phyloP scores from a whole-genome alignment of 352 stramenopile genomes.

The Blastocystis sp. region DNA sequence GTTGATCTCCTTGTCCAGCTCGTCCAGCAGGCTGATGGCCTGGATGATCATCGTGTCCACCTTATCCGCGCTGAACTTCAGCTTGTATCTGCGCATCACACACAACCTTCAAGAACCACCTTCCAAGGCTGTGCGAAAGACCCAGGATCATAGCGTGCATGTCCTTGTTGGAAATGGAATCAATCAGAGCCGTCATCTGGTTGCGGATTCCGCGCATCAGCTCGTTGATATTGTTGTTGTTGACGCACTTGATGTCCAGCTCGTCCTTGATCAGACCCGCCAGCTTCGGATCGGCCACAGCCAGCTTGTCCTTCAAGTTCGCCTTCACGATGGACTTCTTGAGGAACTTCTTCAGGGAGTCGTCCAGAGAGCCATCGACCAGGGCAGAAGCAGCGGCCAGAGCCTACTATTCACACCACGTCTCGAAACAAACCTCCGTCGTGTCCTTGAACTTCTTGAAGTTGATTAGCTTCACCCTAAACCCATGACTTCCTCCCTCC shows the following conservation, averaged over 20 bases:
- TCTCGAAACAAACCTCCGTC: conserved; percentile 79
- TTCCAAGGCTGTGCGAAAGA: conserved; percentile 92
- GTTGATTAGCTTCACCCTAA: conserved; percentile 86
- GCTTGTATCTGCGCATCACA: conserved; percentile 81
- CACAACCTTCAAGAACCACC: conserved; percentile 73
- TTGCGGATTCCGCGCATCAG: conserved; percentile 91
- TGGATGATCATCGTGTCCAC: conserved; percentile 99
- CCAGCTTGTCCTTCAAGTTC: conserved; percentile 88
- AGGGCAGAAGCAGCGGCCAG: conserved; percentile 91
- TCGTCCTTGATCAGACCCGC: conserved; percentile 95
- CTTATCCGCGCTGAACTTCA: conserved; percentile 99
- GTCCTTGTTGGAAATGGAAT: conserved; percentile 82
- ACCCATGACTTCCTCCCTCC: background rate
- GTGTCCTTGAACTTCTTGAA: conserved; percentile 98
- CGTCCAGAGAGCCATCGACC: conserved; percentile 94
- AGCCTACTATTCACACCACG: conserved; percentile 74
- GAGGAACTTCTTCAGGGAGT: conserved; percentile 95
- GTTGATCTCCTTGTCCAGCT: conserved; percentile 99
- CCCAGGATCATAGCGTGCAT: conserved; percentile 95
- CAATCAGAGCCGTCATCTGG: conserved; percentile 90
- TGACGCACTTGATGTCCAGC: conserved; percentile 85
- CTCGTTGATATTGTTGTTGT: conserved; percentile 87
- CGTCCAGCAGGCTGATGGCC: conserved; percentile 96
- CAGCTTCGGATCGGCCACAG: conserved; percentile 92
- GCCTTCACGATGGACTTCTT: conserved; percentile 96